A percentile compares a stretch with the other conserved stretches of the same genome.
phyloP scores from a whole-genome alignment of 306 rosid species.

The Abrus pulchellus region DNA sequence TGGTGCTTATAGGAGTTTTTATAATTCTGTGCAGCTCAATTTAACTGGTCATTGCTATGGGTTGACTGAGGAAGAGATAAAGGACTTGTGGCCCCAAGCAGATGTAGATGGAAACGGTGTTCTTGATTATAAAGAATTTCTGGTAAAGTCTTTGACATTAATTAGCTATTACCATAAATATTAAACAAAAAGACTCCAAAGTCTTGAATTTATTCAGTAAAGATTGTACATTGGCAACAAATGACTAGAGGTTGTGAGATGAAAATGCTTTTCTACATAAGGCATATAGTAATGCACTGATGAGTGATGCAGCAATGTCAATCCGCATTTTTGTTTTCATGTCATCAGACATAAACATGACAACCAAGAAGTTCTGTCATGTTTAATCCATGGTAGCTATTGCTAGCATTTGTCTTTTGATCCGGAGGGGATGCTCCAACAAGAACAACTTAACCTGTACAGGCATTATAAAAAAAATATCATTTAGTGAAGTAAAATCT shows the following conservation, averaged over 20 bases:
- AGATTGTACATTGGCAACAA: constrained; percentile 9
- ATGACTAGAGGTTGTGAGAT: constrained; percentile 12
- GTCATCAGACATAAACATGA: not conserved
- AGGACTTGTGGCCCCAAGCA: constrained; percentile 78
- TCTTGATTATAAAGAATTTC: constrained; percentile 72
- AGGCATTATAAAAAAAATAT: not conserved
- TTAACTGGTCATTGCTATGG: constrained; percentile 78
- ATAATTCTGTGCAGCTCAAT: constrained; percentile 64
- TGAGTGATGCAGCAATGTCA: not conserved
- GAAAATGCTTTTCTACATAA: constrained; percentile 3
- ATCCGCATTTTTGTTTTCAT: not conserved
- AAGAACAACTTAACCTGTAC: not conserved
- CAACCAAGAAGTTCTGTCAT: not conserved
- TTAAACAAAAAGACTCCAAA: constrained; percentile 3
- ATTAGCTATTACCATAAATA: constrained; percentile 6
- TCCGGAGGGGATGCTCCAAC: not conserved
- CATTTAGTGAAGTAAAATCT: not conserved
- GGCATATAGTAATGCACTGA: not conserved
- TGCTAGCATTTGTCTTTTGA: constrained; percentile 19
- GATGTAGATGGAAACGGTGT: constrained; percentile 72
- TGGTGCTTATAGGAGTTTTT: constrained; percentile 1
- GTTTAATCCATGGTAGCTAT: not conserved
- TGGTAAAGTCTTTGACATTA: constrained; percentile 57
- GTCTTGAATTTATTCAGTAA: not conserved
- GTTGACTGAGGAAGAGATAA: constrained; percentile 68